These are phyloP conservation scores for Pezicula radicicola DNA, from an alignment of 2,329 filamentous ascomycete genomes.

Conservation along the genomic window DNA sequence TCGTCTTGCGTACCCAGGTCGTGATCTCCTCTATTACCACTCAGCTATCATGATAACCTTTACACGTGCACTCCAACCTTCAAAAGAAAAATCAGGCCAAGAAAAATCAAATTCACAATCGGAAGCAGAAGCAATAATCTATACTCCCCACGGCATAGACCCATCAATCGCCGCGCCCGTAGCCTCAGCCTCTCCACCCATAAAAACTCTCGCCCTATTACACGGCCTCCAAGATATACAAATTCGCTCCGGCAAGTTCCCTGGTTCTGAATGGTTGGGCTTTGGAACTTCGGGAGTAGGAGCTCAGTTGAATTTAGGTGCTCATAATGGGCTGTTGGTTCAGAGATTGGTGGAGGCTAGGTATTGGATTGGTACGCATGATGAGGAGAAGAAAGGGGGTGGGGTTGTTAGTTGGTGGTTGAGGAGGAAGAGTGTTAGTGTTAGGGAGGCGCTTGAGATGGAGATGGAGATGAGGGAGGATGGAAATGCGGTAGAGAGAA, in stretches of 20 bases:
- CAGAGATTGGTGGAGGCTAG: conserved; percentile 48
- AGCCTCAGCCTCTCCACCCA: conserved; percentile 36
- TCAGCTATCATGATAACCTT: conserved; percentile 59
- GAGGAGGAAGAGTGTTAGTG: conserved; percentile 37
- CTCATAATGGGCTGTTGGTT: conserved; percentile 55
- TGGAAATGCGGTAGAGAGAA: conserved; percentile 12
- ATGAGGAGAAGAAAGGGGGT: conserved; percentile 58
- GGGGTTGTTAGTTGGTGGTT: conserved; percentile 54
- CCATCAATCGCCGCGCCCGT: conserved; percentile 42
- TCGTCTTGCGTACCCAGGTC: conserved; percentile 49
- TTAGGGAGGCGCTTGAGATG: conserved; percentile 39
- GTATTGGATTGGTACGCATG: conserved; percentile 66
- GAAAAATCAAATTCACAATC: conserved; percentile 7
- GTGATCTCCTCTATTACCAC: conserved; percentile 56
- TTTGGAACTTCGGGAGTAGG: conserved; percentile 24
- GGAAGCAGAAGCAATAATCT: conserved; percentile 53
- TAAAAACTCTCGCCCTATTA: conserved; percentile 55
- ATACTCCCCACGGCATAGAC: conserved; percentile 61
- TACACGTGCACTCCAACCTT: conserved; percentile 12
- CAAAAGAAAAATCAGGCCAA: not conserved
- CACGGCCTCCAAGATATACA: conserved; percentile 63
- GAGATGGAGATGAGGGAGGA: conserved; percentile 29
- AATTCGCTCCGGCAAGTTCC: conserved; percentile 29
- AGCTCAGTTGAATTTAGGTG: conserved; percentile 62
- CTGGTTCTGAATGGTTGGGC: conserved; percentile 2